Evolutionary conservation across 176 grass and related monocot species (phyloP).

Genomic region (Triticum dicoccoides): DNA sequence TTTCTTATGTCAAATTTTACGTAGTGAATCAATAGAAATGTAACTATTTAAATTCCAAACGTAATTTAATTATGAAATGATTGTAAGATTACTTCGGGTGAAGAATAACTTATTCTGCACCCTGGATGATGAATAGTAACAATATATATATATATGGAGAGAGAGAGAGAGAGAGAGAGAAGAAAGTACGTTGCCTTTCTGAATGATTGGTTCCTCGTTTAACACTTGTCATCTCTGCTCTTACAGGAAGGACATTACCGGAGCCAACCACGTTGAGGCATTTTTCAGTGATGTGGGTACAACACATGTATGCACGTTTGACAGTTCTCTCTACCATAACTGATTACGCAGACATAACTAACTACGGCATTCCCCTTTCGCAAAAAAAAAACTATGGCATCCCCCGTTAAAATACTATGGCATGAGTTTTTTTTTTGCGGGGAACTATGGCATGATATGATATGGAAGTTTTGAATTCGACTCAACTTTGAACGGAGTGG

Average conservation of each 20-base stretch:
- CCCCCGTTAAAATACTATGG: background rate
- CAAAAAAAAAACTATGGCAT: too few species aligned
- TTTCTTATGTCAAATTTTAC: too few species aligned
- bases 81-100: too few species aligned
- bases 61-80: too few species aligned
- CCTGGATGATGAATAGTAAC: too few species aligned
- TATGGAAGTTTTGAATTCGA: background rate
- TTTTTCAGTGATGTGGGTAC: slow-evolving; percentile 57
- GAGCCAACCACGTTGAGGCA: slow-evolving; percentile 37
- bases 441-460: background rate
- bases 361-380: too few species aligned
- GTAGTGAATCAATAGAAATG: too few species aligned
- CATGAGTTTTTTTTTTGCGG: background rate
- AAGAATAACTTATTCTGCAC: too few species aligned
- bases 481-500: background rate
- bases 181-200: background rate
- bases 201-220: slow-evolving; percentile 9
- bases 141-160: too few species aligned
- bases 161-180: too few species aligned
- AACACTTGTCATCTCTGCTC: background rate
- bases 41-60: too few species aligned
- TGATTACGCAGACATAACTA: background rate
- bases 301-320: slow-evolving; percentile 58
- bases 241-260: slow-evolving; percentile 72
- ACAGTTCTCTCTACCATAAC: background rate